Evolutionary conservation across 331 rosid genomes (phyloP), one percentile per base, ranked within the genome.

Genomic region (Acacia concinna): DNA sequence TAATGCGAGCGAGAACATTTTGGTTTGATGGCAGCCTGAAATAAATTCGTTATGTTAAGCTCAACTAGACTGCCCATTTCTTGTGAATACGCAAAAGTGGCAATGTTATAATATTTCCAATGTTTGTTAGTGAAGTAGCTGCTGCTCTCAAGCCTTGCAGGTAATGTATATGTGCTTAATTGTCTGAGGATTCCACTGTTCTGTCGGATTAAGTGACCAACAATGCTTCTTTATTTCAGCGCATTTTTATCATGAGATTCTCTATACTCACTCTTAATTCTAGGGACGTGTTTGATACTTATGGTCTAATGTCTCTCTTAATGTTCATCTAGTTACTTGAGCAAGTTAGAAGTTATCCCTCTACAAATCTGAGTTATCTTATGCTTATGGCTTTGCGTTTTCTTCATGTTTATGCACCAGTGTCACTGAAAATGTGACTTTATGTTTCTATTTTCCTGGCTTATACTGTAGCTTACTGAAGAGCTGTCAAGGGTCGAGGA

Each of bases 401-500:
- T 77, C 49, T 52, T 77, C 49, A 41, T 56, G 44, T 38, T 64
- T 31, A 78, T 65, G 60, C 32, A 25, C 10, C 30, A 10, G 43
- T 57, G 17, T 80, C 31, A 54, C 84, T 70, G 78, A 83, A 77
- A 75, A 76, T 71, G 64, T 83, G 76, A 85, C 74, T 63, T 75
- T 60, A 4, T 4, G 27, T n/a, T 51, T 71, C 46, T 75, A n/a
- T 67, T 52, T 83, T 70, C 79, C 68, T 82, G 79, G 69, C 20
- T 76, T 84, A 32, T 32, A 43, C 78, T 85, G 65, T 80, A 96
- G 99, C 94, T 96, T 77, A 96, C 97, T 46, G 99, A 93, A 40
- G 98, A 96, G 79, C 83, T 96, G 78, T 88, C 92, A 1, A 96
- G 83, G 91, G 98, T 91, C 44, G 98, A 90, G 20, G 97, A 85